These are phyloP conservation scores for Centella asiatica DNA, from an alignment of 129 eudicot genomes.

Conservation along the genomic window DNA sequence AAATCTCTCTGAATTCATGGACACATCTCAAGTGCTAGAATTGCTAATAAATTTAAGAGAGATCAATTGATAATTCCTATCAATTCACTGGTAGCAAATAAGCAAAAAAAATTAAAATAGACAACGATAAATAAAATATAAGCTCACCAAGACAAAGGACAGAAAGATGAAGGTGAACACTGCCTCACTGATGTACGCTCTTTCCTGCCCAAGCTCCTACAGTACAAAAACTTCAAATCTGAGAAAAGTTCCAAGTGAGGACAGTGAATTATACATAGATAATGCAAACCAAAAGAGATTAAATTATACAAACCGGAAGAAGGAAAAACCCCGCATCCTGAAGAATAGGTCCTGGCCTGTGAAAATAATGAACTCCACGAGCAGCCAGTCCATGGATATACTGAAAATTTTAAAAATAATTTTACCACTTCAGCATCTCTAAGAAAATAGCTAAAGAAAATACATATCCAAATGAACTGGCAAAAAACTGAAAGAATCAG, in stretches of 20 bases:
- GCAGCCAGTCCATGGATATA: conserved; percentile 98
- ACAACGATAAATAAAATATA: background rate
- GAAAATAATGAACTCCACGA: conserved; percentile 84
- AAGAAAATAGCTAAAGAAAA: background rate
- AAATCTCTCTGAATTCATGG: too few relatives aligned
- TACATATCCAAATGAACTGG: background rate
- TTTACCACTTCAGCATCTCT: background rate
- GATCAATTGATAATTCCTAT: too few relatives aligned
- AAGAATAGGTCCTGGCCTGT: conserved; percentile 80
- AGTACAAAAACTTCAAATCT: background rate
- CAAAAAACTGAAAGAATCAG: too few relatives aligned
- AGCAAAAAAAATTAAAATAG: background rate
- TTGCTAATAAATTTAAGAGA: too few relatives aligned
- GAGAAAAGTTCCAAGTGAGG: background rate
- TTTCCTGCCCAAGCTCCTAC: conserved; percentile 81
- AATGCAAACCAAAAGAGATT: background rate
- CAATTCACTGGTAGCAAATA: background rate
- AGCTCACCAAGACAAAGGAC: conserved; percentile 78
- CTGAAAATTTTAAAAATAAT: conserved; percentile 25
- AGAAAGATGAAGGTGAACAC: conserved; percentile 68
- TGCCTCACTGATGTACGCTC: conserved; percentile 87
- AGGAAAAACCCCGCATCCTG: conserved; percentile 79
- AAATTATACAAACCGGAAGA: conserved; percentile 66
- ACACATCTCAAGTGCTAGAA: too few relatives aligned
- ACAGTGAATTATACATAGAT: background rate